Evolutionary conservation across 805 yeast genomes (phyloP).

Genomic region (Ogataea neopini): DNA sequence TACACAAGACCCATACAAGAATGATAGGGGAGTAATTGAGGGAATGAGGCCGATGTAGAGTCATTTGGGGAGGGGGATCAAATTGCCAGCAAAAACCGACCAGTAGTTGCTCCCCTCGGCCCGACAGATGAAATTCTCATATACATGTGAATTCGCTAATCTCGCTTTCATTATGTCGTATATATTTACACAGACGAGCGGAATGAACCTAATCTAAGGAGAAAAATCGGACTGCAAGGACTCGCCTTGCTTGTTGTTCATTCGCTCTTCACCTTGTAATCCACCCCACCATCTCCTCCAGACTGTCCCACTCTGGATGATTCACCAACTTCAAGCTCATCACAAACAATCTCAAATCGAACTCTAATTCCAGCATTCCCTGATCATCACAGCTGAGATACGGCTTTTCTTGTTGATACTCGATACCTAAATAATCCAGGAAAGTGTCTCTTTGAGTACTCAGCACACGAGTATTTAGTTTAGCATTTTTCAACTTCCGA

Average conservation of each 20-base stretch:
- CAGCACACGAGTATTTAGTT: constrained; percentile 11
- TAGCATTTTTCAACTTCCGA: constrained; percentile 10
- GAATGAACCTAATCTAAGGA: too few relatives aligned
- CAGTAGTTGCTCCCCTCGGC: too few relatives aligned
- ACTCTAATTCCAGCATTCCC: constrained; percentile 15
- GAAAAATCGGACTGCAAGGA: too few relatives aligned
- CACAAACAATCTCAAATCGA: constrained; percentile 28
- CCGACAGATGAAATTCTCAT: too few relatives aligned
- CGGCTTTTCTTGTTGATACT: constrained; percentile 3
- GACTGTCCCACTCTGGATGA: constrained; percentile 12
- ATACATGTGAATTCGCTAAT: too few relatives aligned
- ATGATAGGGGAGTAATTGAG: too few relatives aligned
- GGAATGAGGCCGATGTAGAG: too few relatives aligned
- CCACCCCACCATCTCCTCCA: constrained; percentile 26
- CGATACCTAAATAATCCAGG: constrained; percentile 24
- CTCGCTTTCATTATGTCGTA: too few relatives aligned
- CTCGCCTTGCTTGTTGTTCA: background rate
- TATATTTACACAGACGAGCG: too few relatives aligned
- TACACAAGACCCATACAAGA: too few relatives aligned
- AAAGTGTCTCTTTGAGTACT: constrained; percentile 14
- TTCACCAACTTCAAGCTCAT: constrained; percentile 21
- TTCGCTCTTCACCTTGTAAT: constrained; percentile 13
- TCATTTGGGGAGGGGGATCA: too few relatives aligned
- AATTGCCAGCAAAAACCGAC: too few relatives aligned
- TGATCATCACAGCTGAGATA: constrained; percentile 3